Evolutionary conservation across 495 filamentous ascomycete genomes (phyloP), one percentile per base, ranked within the genome.

Genomic region (Hypoxylon intermedium): DNA sequence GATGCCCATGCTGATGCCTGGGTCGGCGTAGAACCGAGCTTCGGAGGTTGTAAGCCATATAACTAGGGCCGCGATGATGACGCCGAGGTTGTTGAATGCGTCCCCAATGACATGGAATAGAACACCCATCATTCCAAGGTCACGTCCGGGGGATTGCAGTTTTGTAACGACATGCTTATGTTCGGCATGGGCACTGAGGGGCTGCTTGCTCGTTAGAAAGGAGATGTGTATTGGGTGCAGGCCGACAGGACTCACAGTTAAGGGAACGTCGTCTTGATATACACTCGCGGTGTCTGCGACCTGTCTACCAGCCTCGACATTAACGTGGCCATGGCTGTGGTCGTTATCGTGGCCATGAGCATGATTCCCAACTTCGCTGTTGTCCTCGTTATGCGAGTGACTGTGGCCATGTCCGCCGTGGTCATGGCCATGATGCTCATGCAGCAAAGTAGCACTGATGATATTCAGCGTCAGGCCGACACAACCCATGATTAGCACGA

Each of bases 101-200:
- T 98, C 93, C 13, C 93, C 91, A 68, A 94, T 78, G 33, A 97
- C 91, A 64, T 98, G 93, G 0, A 96, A 79, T 69, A 97, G 85
- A 28, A 96, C 92, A 40, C 92, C 93, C 18, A 91, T 83, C 91
- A 97, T 96, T 67, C 95, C 95, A 19, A 97, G 86, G 67, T 97
- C 79, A n/a, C 70, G 71, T 1, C 72, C 69, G 0, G 70, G 66
- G 4, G 64, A 43, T 37, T 65, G 64, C n/a, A 66, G 55, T 15
- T 67, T 64, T 13, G 63, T 47, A 12, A 51, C 62, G 21, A 52
- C 65, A 31, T 80, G 75, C 3, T 71, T 73, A 52, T 83, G 80
- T n/a, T 93, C 87, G 0, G 81, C 80, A 69, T 92, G 89, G 9
- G 80, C 79, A 23, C 83, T 78, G 48, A 83, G 77, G n/a, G 72